Conservation (phyloP, 2,329 filamentous ascomycete genomes). For the Arthrobotrys musiformis region DNA sequence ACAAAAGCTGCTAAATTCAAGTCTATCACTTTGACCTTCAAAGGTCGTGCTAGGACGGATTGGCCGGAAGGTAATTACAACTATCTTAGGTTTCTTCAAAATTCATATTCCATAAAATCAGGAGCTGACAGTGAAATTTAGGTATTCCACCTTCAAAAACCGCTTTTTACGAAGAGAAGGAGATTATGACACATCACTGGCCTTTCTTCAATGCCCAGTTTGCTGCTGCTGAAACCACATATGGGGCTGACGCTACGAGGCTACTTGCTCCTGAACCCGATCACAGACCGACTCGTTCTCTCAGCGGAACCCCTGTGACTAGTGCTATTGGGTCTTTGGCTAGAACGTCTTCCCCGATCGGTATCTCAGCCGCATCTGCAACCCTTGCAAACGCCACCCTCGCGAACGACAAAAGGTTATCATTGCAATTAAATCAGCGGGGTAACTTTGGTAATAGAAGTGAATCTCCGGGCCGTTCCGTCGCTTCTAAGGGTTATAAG, state of each 20-base stretch:
- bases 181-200: constrained; percentile 85
- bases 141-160: constrained; percentile 87
- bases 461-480: constrained; percentile 71
- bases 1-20: constrained; percentile 94
- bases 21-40: constrained; percentile 85
- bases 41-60: constrained; percentile 85
- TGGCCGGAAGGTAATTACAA: constrained; percentile 81
- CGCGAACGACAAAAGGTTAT: constrained; percentile 73
- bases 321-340: constrained; percentile 58
- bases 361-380: constrained; percentile 62
- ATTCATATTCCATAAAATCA: background rate
- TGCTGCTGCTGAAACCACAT: constrained; percentile 69
- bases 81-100: constrained; percentile 16
- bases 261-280: constrained; percentile 65
- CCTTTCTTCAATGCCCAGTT: constrained; percentile 90
- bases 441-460: constrained; percentile 87
- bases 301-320: constrained; percentile 63
- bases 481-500: constrained; percentile 83
- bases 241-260: constrained; percentile 73
- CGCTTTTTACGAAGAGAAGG: constrained; percentile 84
- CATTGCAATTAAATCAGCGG: constrained; percentile 81
- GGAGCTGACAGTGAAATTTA: constrained; percentile 59
- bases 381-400: constrained; percentile 62
- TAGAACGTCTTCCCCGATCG: constrained; percentile 57
- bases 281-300: constrained; percentile 59